phyloP scores from a whole-genome alignment of 495 filamentous ascomycete genomes.

The Xylaria cubensis region DNA sequence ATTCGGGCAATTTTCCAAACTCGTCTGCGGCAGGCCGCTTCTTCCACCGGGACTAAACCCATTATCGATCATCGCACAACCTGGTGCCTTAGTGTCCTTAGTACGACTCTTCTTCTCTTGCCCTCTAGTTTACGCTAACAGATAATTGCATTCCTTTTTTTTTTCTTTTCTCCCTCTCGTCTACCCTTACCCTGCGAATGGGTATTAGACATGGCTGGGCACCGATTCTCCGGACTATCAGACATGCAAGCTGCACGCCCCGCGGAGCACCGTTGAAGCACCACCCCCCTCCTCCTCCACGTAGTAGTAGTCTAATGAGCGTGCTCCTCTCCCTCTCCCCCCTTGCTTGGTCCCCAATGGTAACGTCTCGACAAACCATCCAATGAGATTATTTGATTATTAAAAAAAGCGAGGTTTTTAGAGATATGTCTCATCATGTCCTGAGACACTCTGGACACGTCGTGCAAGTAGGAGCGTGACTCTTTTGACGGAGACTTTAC shows the following conservation, averaged over 20 bases:
- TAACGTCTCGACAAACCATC: constrained; percentile 39
- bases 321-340: constrained; percentile 6
- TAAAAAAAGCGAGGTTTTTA: constrained; percentile 27
- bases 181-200: constrained; percentile 35
- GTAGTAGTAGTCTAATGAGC: background rate
- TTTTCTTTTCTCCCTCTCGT: constrained; percentile 17
- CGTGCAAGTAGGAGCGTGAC: constrained; percentile 13
- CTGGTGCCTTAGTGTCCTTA: constrained; percentile 9
- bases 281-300: constrained; percentile 27
- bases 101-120: background rate
- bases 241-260: constrained; percentile 39
- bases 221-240: constrained; percentile 32
- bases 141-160: background rate
- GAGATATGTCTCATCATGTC: constrained; percentile 41
- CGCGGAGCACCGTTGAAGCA: constrained; percentile 40
- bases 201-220: constrained; percentile 26
- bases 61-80: constrained; percentile 21
- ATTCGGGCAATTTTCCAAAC: constrained; percentile 26
- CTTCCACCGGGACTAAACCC: constrained; percentile 24
- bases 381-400: constrained; percentile 32
- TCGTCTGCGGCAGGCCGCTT: constrained; percentile 22
- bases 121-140: background rate
- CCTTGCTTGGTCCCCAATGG: constrained; percentile 11
- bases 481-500: constrained; percentile 23
- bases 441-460: constrained; percentile 31